Conservation (phyloP, 495 filamentous ascomycete species). For the Sordaria brevicollis region DNA sequence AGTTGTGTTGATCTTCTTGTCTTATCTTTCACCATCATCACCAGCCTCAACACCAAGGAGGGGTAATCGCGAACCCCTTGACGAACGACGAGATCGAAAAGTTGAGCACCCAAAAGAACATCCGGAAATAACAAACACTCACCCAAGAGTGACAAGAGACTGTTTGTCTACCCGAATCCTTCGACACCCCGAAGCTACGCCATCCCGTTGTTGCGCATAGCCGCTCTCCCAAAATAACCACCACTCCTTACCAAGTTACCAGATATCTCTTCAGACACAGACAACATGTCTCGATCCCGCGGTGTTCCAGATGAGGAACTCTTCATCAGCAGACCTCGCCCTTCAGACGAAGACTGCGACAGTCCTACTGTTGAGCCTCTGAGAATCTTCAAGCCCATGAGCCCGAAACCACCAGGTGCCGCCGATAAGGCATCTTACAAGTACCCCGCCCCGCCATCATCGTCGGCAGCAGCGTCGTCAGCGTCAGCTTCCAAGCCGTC, state of each 20-base stretch:
- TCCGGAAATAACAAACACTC: background rate
- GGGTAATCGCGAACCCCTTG: background rate
- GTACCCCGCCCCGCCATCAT: constrained; percentile 37
- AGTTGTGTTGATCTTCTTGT: background rate
- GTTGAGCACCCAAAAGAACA: background rate
- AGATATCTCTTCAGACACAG: constrained; percentile 8
- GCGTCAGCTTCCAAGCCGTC: constrained; percentile 13
- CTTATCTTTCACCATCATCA: background rate
- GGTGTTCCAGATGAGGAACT: constrained; percentile 64
- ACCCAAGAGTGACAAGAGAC: background rate
- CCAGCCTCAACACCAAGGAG: constrained; percentile 2
- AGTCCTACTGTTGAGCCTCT: constrained; percentile 74
- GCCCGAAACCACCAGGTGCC: constrained; percentile 30
- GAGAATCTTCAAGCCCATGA: constrained; percentile 67
- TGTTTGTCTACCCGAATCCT: constrained; percentile 1
- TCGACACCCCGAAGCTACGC: constrained; percentile 1
- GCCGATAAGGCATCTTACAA: constrained; percentile 32
- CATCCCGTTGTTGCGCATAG: background rate
- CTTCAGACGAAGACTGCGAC: constrained; percentile 38
- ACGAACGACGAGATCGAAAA: background rate
- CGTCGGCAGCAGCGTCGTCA: constrained; percentile 28
- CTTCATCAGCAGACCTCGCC: constrained; percentile 53
- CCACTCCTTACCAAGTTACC: constrained; percentile 1
- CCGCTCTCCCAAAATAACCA: background rate
- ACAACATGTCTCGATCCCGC: constrained; percentile 33